phyloP scores from a whole-genome alignment of 306 rosid genomes.

The Quercus bicolor region DNA sequence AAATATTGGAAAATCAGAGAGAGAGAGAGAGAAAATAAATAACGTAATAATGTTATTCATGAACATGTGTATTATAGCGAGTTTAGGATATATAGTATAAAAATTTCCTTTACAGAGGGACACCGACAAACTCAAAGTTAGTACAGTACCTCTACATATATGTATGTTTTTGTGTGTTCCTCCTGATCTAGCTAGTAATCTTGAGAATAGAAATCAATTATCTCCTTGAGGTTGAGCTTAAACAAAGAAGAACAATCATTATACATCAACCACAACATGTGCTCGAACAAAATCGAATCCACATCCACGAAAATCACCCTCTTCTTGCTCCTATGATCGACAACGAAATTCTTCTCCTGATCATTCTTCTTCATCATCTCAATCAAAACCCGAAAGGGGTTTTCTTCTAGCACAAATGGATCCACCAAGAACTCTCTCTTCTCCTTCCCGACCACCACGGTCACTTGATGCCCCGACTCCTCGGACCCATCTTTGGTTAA shows the following conservation, averaged over 20 bases:
- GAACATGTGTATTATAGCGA: background rate
- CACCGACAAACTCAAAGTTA: background rate
- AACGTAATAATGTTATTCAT: background rate
- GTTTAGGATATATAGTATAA: background rate
- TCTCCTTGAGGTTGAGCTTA: slow-evolving; percentile 69
- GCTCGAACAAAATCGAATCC: slow-evolving; percentile 88
- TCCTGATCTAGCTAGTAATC: slow-evolving; percentile 33
- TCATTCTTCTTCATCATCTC: slow-evolving; percentile 40
- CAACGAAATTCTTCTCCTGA: background rate
- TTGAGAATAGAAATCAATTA: slow-evolving; percentile 77
- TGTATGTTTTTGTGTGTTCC: background rate
- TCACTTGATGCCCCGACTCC: slow-evolving; percentile 43
- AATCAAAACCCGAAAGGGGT: slow-evolving; percentile 65
- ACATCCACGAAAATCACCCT: slow-evolving; percentile 68
- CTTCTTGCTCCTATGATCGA: background rate
- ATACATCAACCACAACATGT: slow-evolving; percentile 81
- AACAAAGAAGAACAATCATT: slow-evolving; percentile 76
- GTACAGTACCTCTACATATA: slow-evolving; percentile 16
- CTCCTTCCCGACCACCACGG: slow-evolving; percentile 82
- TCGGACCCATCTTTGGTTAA: slow-evolving; percentile 28
- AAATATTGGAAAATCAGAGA: background rate
- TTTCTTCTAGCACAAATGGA: slow-evolving; percentile 64
- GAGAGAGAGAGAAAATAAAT: background rate
- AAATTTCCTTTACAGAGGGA: background rate
- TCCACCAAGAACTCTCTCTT: slow-evolving; percentile 78